Base-by-base conservation (phyloP, 2,329 filamentous ascomycete species). In the Akanthomyces muscarius region DNA sequence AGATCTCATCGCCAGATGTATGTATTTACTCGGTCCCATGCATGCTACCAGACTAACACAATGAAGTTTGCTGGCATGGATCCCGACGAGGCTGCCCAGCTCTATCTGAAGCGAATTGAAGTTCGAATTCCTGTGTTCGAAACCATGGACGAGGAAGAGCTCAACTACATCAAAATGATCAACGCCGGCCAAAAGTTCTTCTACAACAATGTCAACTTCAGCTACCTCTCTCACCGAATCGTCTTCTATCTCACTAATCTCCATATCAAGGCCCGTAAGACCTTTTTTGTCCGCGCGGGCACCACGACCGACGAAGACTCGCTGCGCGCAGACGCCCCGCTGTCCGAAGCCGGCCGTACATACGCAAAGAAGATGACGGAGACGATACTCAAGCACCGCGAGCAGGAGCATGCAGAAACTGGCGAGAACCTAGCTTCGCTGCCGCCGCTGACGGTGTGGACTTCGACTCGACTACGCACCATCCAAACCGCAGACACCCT, bases 141-240 rank as follows among this genome's bases (percentile, higher is more conserved):
- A 78, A 96, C 92, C 1, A 98, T 99, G 92, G 85, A 93, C 70
- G 95, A 99, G 75, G 83, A 84, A 36, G 93, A 98, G 68, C 83
- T 99, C 66, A 97, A 98, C 74, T 99, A 94, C 78, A 94, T 99
- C 78, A 97, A 97, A 80, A 97, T 99, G 94, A 96, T 98, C 74
- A 99, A 99, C 69, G 95, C 95, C 8, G 95, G 95, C 51, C 87
- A 94, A 72, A 88, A 92, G 68, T 89, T 99, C 72, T 89, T 94
- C 69, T 94, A 98, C 76, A 99, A 99, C 79, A 97, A 98, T 68
- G 91, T 95, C 73, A 93, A 89, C 72, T 98, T 99, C 75, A 94
- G 93, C 69, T 99, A 99, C 72, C 84, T 99, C 38, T 96, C 93
- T 0, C 93, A 99, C 74, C 88, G 95, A 65, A 99, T 99, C 68